Conservation (phyloP, 495 filamentous ascomycete genomes). For the Xylaria telfairii region DNA sequence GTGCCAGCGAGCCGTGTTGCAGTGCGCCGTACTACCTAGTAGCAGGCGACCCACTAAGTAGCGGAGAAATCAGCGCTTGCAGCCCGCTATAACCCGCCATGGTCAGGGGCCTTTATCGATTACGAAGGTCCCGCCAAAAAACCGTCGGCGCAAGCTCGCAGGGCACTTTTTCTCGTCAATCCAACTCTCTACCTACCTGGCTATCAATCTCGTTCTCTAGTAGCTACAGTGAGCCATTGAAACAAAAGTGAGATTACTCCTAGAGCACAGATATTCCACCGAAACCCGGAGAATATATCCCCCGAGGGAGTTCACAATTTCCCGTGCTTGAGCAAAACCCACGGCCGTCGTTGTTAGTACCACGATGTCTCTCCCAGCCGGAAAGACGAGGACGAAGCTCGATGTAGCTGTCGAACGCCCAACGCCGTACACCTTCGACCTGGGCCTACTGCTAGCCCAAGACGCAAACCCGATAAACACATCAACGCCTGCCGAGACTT, state of each 20-base stretch:
- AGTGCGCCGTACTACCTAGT: no score
- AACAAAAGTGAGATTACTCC: no score
- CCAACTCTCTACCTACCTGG: background rate
- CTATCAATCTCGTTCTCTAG: no score
- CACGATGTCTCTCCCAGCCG: conserved; percentile 43
- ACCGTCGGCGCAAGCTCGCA: conserved; percentile 25
- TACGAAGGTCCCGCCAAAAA: conserved; percentile 34
- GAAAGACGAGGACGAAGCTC: conserved; percentile 45
- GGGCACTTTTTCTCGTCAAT: conserved; percentile 26
- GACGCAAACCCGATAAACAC: conserved; percentile 81
- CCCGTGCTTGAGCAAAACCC: background rate
- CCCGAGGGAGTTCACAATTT: background rate
- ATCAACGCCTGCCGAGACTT: conserved; percentile 38
- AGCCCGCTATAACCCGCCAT: background rate
- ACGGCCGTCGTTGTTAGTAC: background rate
- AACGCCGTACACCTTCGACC: conserved; percentile 90
- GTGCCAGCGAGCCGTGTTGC: no score
- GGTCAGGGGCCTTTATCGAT: conserved; percentile 6
- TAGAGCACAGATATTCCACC: background rate
- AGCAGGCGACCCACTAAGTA: no score
- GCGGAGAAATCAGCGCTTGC: conserved; percentile 32
- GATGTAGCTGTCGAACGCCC: conserved; percentile 76
- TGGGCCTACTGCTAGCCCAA: conserved; percentile 80
- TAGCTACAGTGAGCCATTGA: background rate
- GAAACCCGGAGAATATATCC: background rate